A percentile compares a stretch with the other conserved stretches of the same genome.
Evolutionary conservation across 257 asterid species (phyloP).

Genomic region (Salvia rosmarinus): DNA sequence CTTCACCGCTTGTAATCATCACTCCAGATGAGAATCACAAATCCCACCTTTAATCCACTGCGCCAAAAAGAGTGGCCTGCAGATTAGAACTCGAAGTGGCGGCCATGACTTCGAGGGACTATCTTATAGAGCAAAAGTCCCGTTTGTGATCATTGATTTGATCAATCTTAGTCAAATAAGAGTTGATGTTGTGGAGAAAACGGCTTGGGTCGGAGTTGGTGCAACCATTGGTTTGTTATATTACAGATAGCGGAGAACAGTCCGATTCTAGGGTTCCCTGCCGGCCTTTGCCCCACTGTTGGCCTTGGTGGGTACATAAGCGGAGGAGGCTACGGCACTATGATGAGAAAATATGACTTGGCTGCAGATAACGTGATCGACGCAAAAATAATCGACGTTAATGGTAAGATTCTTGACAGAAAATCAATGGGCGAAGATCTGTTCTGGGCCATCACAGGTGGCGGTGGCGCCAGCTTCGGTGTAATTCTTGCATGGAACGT

Average conservation of each 20-base stretch:
- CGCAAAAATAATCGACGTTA: conserved; percentile 2
- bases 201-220: conserved; percentile 23
- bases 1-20: not conserved
- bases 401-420: conserved; percentile 6
- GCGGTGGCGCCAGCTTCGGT: conserved; percentile 13
- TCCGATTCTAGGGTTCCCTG: conserved; percentile 2
- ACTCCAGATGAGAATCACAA: conserved; percentile 21
- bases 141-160: conserved; percentile 26
- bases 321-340: not conserved
- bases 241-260: not conserved
- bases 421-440: conserved; percentile 18
- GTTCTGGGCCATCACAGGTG: conserved; percentile 19
- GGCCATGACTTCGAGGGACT: conserved; percentile 27
- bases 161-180: not conserved
- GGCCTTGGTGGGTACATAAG: conserved; percentile 24
- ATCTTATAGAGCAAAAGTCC: conserved; percentile 3
- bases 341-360: conserved; percentile 10
- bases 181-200: not conserved
- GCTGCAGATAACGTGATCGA: conserved; percentile 13
- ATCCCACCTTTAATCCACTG: conserved; percentile 10
- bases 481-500: conserved; percentile 8
- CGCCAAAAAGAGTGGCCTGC: not conserved
- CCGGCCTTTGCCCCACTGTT: not conserved
- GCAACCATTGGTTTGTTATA: conserved; percentile 8
- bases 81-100: conserved; percentile 26